phyloP scores from a whole-genome alignment of 208 protist genomes.

The Crithidia bombi region DNA sequence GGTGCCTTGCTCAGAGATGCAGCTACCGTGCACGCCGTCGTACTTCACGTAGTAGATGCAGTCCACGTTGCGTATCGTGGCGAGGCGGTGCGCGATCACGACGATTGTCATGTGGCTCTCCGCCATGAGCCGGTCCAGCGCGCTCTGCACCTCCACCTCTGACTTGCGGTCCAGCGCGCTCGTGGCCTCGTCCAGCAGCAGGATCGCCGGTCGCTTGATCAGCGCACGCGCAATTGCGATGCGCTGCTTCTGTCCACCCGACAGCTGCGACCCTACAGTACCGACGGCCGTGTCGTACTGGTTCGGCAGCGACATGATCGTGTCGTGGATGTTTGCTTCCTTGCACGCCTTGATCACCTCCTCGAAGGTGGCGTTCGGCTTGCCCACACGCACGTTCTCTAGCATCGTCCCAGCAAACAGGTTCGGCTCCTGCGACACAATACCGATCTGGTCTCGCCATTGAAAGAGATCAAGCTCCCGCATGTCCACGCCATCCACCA shows the following conservation, averaged over 20 bases:
- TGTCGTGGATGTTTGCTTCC: conserved; percentile 81
- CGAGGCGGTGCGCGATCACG: conserved; percentile 91
- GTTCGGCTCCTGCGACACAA: conserved; percentile 84
- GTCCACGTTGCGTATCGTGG: conserved; percentile 89
- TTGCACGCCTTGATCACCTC: conserved; percentile 69
- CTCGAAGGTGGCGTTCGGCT: conserved; percentile 54
- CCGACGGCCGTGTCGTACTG: conserved; percentile 83
- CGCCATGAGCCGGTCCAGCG: conserved; percentile 76
- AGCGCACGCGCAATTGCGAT: conserved; percentile 87
- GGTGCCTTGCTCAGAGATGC: conserved; percentile 60
- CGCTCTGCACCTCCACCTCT: conserved; percentile 84
- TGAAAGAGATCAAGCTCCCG: conserved; percentile 46
- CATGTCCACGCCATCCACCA: conserved; percentile 66
- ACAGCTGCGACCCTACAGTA: conserved; percentile 77
- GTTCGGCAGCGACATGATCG: conserved; percentile 80
- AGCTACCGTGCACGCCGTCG: conserved; percentile 60
- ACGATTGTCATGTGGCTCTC: conserved; percentile 69
- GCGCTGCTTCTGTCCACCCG: conserved; percentile 91
- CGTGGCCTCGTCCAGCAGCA: conserved; percentile 91
- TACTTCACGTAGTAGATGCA: conserved; percentile 82
- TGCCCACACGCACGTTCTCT: conserved; percentile 75
- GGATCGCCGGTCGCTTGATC: conserved; percentile 69
- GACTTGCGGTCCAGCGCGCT: conserved; percentile 86
- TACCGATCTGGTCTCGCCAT: conserved; percentile 68
- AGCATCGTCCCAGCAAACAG: conserved; percentile 67